Evolutionary conservation across 2,329 filamentous ascomycete genomes (phyloP).

Genomic region (Colletotrichum tofieldiae): DNA sequence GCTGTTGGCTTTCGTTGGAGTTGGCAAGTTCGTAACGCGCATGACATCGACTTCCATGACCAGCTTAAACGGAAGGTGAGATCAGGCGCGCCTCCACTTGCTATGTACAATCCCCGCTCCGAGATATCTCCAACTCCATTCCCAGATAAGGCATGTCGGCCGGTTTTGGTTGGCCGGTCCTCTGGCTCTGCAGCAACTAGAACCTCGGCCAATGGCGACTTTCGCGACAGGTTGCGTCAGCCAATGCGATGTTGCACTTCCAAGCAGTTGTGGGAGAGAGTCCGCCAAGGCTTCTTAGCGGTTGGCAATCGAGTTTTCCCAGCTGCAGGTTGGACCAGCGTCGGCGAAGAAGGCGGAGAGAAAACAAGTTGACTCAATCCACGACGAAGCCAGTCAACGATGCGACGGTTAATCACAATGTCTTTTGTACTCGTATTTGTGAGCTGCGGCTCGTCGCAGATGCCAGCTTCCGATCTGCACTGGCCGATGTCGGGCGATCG

Average conservation of each 20-base stretch:
- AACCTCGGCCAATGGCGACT: slow-evolving; percentile 4
- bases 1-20: neutral
- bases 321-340: no score
- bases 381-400: no score
- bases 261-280: neutral
- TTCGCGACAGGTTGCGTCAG: neutral
- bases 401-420: neutral
- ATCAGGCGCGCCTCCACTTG: slow-evolving; percentile 22
- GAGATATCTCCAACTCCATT: slow-evolving; percentile 25
- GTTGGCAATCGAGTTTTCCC: neutral
- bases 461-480: neutral
- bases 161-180: slow-evolving; percentile 1
- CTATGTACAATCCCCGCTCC: slow-evolving; percentile 34
- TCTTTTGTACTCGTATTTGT: no score
- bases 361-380: neutral
- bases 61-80: slow-evolving; percentile 2
- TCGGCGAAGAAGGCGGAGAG: no score
- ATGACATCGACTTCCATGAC: neutral
- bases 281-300: neutral
- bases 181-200: neutral
- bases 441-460: neutral
- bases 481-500: neutral
- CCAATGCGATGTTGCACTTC: slow-evolving; percentile 3
- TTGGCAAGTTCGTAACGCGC: neutral
- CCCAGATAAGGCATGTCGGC: slow-evolving; percentile 35